phyloP scores from a whole-genome alignment of 164 flowering plant species.

The Liriodendron chinense region DNA sequence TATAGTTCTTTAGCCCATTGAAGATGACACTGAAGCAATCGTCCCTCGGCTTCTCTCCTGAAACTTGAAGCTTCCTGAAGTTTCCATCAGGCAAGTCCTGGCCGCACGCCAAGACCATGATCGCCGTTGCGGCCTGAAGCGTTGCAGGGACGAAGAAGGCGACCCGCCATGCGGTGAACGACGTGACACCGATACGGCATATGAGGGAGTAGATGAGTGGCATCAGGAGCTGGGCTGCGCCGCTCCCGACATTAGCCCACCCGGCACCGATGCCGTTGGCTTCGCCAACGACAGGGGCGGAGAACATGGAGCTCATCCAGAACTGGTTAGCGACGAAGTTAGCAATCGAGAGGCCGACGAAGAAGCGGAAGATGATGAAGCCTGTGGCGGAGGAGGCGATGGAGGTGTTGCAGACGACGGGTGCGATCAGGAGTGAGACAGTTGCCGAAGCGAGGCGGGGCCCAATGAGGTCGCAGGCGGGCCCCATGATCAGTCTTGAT shows the following conservation, averaged over 20 bases:
- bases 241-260: slow-evolving; percentile 92
- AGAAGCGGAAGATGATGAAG: slow-evolving; percentile 67
- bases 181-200: slow-evolving; percentile 33
- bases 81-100: slow-evolving; percentile 85
- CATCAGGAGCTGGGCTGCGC: slow-evolving; percentile 84
- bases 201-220: slow-evolving; percentile 56
- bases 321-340: slow-evolving; percentile 82
- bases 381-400: slow-evolving; percentile 35
- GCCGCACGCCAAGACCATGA: slow-evolving; percentile 52
- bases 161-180: slow-evolving; percentile 77
- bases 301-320: slow-evolving; percentile 96
- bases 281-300: slow-evolving; percentile 53
- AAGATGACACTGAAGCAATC: slow-evolving; percentile 40
- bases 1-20: slow-evolving; percentile 65
- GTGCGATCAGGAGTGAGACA: slow-evolving; percentile 60
- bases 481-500: slow-evolving; percentile 73
- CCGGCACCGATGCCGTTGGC: slow-evolving; percentile 80
- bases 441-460: slow-evolving; percentile 74
- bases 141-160: slow-evolving; percentile 78
- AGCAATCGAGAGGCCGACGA: slow-evolving; percentile 77
- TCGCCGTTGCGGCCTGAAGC: slow-evolving; percentile 57
- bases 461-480: slow-evolving; percentile 75
- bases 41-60: slow-evolving; percentile 61
- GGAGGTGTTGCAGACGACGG: slow-evolving; percentile 56
- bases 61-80: slow-evolving; percentile 38